Conservation (phyloP, 768 basidiomycete genomes). For the Boletus sensibilis region DNA sequence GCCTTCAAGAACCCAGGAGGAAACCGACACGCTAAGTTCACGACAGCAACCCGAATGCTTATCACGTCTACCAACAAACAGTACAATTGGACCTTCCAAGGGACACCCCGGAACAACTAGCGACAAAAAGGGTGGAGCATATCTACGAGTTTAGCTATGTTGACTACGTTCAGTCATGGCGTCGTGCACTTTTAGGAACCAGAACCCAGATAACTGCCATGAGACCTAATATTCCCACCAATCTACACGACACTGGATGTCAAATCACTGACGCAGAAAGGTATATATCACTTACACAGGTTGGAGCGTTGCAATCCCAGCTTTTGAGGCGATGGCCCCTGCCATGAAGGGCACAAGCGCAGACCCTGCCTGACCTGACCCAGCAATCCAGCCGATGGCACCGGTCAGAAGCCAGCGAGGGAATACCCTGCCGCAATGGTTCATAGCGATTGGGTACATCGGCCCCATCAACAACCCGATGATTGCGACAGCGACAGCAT, state of each 20-base stretch:
- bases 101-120: not conserved
- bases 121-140: not conserved
- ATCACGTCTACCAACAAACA: not conserved
- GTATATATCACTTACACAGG: slow-evolving; percentile 42
- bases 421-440: slow-evolving; percentile 35
- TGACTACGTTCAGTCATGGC: slow-evolving; percentile 1
- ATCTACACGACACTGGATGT: slow-evolving; percentile 1
- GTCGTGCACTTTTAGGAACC: slow-evolving; percentile 30
- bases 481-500: slow-evolving; percentile 61
- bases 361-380: slow-evolving; percentile 50
- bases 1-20: not conserved
- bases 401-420: slow-evolving; percentile 37
- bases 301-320: slow-evolving; percentile 45
- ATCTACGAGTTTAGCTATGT: not conserved
- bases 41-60: not conserved
- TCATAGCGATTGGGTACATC: slow-evolving; percentile 59
- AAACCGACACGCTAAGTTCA: not conserved
- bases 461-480: slow-evolving; percentile 73
- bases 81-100: too few relatives aligned
- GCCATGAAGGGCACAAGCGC: slow-evolving; percentile 53
- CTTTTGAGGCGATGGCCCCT: slow-evolving; percentile 41
- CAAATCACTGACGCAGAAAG: not conserved
- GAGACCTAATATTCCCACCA: slow-evolving; percentile 39
- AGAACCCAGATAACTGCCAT: slow-evolving; percentile 40
- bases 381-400: slow-evolving; percentile 52